Percentiles rank a stretch among this genome's conserved stretches.
Conservation (phyloP, 352 stramenopile species). For the Saprolegnia diclina region DNA sequence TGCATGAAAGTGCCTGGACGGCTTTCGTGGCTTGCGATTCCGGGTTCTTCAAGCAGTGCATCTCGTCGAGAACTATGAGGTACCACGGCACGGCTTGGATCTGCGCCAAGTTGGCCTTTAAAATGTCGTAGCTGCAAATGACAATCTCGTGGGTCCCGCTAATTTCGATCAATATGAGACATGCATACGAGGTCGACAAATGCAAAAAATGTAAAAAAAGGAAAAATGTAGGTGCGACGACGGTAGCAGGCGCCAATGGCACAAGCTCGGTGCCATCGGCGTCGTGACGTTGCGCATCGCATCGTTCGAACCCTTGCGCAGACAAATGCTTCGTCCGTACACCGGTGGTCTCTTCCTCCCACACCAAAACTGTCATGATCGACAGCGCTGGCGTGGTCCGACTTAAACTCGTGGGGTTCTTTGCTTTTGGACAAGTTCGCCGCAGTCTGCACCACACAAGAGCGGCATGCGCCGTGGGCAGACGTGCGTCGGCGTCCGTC, state of each 20-base stretch:
- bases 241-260: no score
- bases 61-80: slow-evolving; percentile 86
- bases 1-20: slow-evolving; percentile 8
- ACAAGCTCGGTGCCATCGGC: no score
- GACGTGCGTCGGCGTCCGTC: background rate
- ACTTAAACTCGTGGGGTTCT: slow-evolving; percentile 12
- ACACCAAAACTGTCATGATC: no score
- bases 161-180: background rate
- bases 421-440: background rate
- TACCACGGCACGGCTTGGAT: slow-evolving; percentile 28
- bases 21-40: slow-evolving; percentile 23
- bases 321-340: no score
- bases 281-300: no score
- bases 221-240: no score
- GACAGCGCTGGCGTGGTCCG: slow-evolving; percentile 14
- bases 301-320: no score
- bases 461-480: background rate
- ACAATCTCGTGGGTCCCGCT: slow-evolving; percentile 71
- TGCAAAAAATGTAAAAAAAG: no score
- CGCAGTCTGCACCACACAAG: background rate
- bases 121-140: slow-evolving; percentile 77
- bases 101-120: slow-evolving; percentile 14
- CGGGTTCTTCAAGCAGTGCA: slow-evolving; percentile 83
- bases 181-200: no score
- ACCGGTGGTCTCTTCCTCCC: no score